phyloP scores from a whole-genome alignment of 495 filamentous ascomycete genomes.

The Neurospora hispaniola region DNA sequence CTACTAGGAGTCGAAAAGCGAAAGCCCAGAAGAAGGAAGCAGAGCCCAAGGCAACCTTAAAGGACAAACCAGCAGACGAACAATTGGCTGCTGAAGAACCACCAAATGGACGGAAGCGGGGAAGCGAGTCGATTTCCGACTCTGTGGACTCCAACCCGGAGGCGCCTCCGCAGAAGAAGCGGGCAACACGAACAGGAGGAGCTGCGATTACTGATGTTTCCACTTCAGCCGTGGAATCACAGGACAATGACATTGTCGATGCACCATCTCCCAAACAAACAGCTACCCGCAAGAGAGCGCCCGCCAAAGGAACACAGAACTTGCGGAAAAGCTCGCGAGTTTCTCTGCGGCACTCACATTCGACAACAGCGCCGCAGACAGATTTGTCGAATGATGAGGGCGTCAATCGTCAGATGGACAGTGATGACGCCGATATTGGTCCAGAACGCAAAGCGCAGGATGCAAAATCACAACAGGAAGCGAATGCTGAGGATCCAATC shows the following conservation, averaged over 20 bases:
- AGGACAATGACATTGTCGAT: conserved; percentile 29
- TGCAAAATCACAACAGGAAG: conserved; percentile 19
- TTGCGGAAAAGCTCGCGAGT: conserved; percentile 43
- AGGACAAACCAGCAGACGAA: conserved; percentile 29
- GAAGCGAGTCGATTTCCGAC: conserved; percentile 50
- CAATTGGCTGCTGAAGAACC: conserved; percentile 30
- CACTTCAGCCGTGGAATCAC: conserved; percentile 8
- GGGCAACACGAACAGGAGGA: conserved; percentile 44
- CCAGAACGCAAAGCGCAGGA: conserved; percentile 35
- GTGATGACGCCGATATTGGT: conserved; percentile 37
- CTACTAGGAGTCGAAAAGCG: conserved; percentile 34
- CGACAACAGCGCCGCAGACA: conserved; percentile 27
- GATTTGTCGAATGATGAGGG: conserved; percentile 49
- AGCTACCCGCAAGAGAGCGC: conserved; percentile 24
- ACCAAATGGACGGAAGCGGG: conserved; percentile 51
- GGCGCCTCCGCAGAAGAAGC: conserved; percentile 53
- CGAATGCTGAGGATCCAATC: conserved; percentile 16
- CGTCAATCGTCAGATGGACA: conserved; percentile 51
- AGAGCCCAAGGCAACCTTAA: conserved; percentile 43
- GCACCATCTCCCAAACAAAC: conserved; percentile 13
- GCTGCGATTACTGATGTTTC: conserved; percentile 16
- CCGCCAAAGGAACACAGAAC: conserved; percentile 27
- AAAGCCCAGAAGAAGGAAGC: conserved; percentile 44
- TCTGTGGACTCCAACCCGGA: conserved; percentile 28
- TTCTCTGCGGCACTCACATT: conserved; percentile 32